These are phyloP conservation scores for Erythrophleum ivorense DNA, from an alignment of 331 rosid species.

Conservation along the genomic window DNA sequence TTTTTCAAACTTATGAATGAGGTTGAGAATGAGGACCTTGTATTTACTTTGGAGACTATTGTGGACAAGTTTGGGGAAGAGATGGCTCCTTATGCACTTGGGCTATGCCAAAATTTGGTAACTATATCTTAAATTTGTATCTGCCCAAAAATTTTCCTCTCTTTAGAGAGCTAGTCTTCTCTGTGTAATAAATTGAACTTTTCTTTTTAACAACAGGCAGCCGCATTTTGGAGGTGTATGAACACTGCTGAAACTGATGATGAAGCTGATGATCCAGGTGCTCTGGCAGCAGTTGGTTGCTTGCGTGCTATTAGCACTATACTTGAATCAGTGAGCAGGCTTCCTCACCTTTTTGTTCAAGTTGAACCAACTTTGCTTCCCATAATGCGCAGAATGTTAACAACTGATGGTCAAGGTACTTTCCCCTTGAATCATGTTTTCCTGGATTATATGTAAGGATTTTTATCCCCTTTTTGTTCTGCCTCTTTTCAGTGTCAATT, in stretches of 20 bases:
- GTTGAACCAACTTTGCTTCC: conserved; percentile 96
- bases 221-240: conserved; percentile 99
- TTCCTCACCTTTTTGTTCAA: conserved; percentile 84
- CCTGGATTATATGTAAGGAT: background rate
- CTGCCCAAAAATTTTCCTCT: conserved; percentile 4
- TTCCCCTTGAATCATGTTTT: conserved; percentile 12
- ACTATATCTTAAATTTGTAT: conserved; percentile 24
- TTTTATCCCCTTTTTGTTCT: background rate
- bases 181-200: background rate
- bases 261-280: conserved; percentile 95
- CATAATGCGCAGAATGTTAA: conserved; percentile 90
- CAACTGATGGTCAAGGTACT: conserved; percentile 96
- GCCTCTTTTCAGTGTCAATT: background rate
- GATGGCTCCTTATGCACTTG: conserved; percentile 99
- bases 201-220: conserved; percentile 59
- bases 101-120: conserved; percentile 95
- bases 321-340: conserved; percentile 98
- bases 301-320: conserved; percentile 97
- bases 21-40: conserved; percentile 98
- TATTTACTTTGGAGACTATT: conserved; percentile 94
- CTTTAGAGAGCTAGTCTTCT: background rate
- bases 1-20: conserved; percentile 98
- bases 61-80: conserved; percentile 99
- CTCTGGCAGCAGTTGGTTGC: conserved; percentile 98
- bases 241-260: conserved; percentile 90